Conservation (phyloP, 768 basidiomycete genomes). For the Naematelia encephala region DNA sequence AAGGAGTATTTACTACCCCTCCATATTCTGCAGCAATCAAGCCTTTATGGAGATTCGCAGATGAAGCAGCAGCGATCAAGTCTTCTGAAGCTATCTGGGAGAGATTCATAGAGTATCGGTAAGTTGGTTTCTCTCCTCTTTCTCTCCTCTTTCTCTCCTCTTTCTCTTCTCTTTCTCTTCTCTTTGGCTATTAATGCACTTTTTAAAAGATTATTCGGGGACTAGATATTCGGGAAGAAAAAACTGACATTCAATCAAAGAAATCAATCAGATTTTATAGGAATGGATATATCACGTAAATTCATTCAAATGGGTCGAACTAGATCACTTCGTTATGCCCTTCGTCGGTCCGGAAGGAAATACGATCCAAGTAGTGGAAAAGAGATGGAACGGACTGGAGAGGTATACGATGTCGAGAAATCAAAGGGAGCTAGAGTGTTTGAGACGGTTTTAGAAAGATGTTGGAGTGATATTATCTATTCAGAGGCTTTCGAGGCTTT, state of each 20-base stretch:
- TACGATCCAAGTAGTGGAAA: slow-evolving; percentile 25
- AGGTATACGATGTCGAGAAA: slow-evolving; percentile 45
- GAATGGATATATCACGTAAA: slow-evolving; percentile 47
- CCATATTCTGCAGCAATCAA: slow-evolving; percentile 45
- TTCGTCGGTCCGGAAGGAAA: slow-evolving; percentile 42
- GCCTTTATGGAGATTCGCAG: slow-evolving; percentile 42
- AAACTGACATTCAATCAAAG: not conserved
- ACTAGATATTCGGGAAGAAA: too few species aligned
- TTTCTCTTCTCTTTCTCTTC: too few species aligned
- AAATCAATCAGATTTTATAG: slow-evolving; percentile 1
- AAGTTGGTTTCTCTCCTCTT: not conserved
- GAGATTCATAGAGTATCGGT: slow-evolving; percentile 31
- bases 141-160: too few species aligned
- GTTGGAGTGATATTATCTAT: slow-evolving; percentile 41
- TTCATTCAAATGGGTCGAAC: slow-evolving; percentile 50
- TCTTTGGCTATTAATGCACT: too few species aligned
- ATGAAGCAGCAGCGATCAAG: slow-evolving; percentile 32
- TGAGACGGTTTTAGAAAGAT: slow-evolving; percentile 26
- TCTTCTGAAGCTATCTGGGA: slow-evolving; percentile 32
- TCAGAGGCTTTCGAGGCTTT: slow-evolving; percentile 29
- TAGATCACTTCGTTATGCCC: slow-evolving; percentile 46
- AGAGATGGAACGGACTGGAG: slow-evolving; percentile 38
- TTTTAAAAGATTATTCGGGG: too few species aligned
- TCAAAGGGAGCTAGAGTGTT: slow-evolving; percentile 40
- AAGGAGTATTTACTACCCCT: slow-evolving; percentile 48